Percentiles rank a stretch among this genome's conserved stretches.
phyloP scores from a whole-genome alignment of 306 rosid species.

The Cucurbita ficifolia region DNA sequence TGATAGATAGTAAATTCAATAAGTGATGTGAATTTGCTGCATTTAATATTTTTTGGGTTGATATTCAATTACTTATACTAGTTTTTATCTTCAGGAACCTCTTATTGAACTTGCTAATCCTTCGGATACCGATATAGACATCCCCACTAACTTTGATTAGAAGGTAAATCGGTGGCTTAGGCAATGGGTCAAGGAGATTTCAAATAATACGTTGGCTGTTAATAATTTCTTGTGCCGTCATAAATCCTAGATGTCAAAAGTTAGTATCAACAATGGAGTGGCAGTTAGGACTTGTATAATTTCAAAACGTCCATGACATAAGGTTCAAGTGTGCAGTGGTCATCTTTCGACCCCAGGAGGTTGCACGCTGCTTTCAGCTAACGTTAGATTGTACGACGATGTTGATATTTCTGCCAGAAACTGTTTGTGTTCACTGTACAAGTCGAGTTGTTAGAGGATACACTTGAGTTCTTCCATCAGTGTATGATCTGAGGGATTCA shows the following conservation, averaged over 20 bases:
- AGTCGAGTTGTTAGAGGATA: constrained; percentile 7
- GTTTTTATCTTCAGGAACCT: constrained; percentile 49
- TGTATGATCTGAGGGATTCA: constrained; percentile 6
- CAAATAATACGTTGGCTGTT: constrained; percentile 12
- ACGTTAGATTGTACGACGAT: constrained; percentile 11
- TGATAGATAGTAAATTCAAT: not conserved
- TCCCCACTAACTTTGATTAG: constrained; percentile 70
- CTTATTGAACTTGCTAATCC: constrained; percentile 70
- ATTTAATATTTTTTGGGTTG: not conserved
- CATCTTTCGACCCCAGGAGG: constrained; percentile 12
- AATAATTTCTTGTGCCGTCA: constrained; percentile 13
- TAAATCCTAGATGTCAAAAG: constrained; percentile 25
- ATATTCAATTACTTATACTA: not conserved
- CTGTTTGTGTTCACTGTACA: constrained; percentile 13
- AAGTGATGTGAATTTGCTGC: not conserved
- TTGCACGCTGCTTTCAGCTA: constrained; percentile 13
- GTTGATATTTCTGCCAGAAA: constrained; percentile 12
- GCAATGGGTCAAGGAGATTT: not conserved
- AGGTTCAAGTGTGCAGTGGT: constrained; percentile 10
- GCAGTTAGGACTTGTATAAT: constrained; percentile 14
- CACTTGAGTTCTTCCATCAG: not conserved
- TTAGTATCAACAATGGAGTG: constrained; percentile 12
- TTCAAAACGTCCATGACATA: constrained; percentile 7
- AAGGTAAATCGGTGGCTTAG: constrained; percentile 34
- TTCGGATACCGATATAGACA: constrained; percentile 62